phyloP scores from a whole-genome alignment of 2,329 filamentous ascomycete species.

The Lachnellula occidentalis region DNA sequence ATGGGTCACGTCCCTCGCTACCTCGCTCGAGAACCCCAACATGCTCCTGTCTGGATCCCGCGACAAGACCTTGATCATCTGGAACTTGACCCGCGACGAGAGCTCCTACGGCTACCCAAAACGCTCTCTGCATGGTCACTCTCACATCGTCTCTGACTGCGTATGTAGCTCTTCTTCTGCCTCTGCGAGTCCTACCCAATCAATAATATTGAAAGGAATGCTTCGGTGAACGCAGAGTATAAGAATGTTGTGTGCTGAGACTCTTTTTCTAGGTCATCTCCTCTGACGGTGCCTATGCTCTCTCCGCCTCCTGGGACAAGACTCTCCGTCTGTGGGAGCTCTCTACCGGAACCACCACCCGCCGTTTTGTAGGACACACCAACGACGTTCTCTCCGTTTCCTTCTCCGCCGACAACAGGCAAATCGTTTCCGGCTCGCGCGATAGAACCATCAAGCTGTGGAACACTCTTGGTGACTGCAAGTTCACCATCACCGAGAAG shows the following conservation, averaged over 20 bases:
- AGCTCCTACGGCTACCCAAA: conserved; percentile 98
- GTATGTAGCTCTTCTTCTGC: conserved; percentile 55
- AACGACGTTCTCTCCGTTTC: conserved; percentile 99
- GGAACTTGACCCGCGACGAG: conserved; percentile 99
- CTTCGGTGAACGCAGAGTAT: conserved; percentile 18
- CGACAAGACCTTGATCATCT: conserved; percentile 99
- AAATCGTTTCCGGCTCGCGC: conserved; percentile 98
- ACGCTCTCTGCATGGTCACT: conserved; percentile 97
- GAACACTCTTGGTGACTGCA: conserved; percentile 99
- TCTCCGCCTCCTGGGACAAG: conserved; percentile 99
- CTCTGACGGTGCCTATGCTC: conserved; percentile 97
- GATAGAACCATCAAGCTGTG: conserved; percentile 99
- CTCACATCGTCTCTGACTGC: conserved; percentile 99
- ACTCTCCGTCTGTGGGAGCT: conserved; percentile 99
- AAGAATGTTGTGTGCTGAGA: conserved; percentile 32
- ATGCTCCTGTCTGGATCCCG: conserved; percentile 97
- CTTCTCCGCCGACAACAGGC: conserved; percentile 99
- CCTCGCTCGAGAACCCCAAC: conserved; percentile 99
- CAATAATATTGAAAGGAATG: conserved; percentile 1
- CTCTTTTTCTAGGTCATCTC: conserved; percentile 76
- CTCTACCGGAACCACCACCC: conserved; percentile 91
- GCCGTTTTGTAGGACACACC: conserved; percentile 97
- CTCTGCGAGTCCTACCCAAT: conserved; percentile 9
- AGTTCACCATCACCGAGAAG: conserved; percentile 99
- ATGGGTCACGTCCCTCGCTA: conserved; percentile 98